A percentile compares a stretch with the other conserved stretches of the same genome.
These are phyloP conservation scores for Aristolochia contorta DNA, from an alignment of 164 flowering plant species.

Conservation along the genomic window DNA sequence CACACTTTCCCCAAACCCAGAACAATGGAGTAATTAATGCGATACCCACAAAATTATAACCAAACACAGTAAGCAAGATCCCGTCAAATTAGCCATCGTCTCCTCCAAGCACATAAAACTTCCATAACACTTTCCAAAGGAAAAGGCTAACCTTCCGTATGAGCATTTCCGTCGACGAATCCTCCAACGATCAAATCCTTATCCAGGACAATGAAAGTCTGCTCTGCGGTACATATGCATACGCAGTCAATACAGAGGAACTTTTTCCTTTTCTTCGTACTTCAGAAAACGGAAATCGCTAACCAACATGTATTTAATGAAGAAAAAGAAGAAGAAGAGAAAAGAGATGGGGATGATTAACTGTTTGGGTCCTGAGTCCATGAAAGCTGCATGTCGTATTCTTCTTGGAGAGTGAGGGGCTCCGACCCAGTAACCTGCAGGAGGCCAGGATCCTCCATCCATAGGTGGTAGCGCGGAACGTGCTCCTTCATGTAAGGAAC, in stretches of 20 bases:
- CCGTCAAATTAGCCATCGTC: too few relatives aligned
- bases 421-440: conserved; percentile 90
- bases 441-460: conserved; percentile 85
- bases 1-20: neutral
- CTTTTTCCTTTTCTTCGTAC: too few relatives aligned
- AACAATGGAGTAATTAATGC: neutral
- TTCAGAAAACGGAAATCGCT: neutral
- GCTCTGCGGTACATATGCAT: conserved; percentile 38
- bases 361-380: conserved; percentile 87
- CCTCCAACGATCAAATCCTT: conserved; percentile 50
- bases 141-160: conserved; percentile 60
- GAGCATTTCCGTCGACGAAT: conserved; percentile 62
- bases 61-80: neutral
- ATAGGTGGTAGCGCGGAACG: conserved; percentile 75
- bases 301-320: neutral
- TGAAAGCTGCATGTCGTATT: conserved; percentile 75
- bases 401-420: conserved; percentile 76
- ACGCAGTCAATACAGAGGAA: conserved; percentile 2
- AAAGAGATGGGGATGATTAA: conserved; percentile 4
- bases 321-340: neutral
- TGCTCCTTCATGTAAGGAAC: conserved; percentile 84
- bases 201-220: conserved; percentile 80
- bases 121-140: neutral
- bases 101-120: neutral
- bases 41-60: neutral